These are phyloP conservation scores for Botrytis pseudocinerea DNA, from an alignment of 2,329 filamentous ascomycete genomes.

Conservation along the genomic window DNA sequence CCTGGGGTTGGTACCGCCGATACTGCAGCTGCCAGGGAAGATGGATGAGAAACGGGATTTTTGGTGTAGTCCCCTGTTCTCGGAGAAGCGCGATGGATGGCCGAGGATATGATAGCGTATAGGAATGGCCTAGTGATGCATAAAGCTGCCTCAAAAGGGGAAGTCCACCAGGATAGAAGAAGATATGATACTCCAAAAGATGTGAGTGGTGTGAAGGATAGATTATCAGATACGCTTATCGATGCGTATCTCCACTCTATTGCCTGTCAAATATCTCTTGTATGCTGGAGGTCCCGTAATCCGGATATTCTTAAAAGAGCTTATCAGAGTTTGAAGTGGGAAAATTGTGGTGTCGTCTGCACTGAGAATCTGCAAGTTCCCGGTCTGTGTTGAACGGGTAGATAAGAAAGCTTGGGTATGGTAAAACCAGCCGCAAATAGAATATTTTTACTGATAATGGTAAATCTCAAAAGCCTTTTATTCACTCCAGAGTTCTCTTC, in stretches of 20 bases:
- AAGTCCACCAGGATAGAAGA: slow-evolving; percentile 12
- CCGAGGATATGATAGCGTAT: slow-evolving; percentile 19
- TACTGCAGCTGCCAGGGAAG: slow-evolving; percentile 32
- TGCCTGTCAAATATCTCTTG: slow-evolving; percentile 17
- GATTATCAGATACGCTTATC: slow-evolving; percentile 16
- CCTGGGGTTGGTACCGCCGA: slow-evolving; percentile 32
- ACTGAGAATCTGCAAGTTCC: slow-evolving; percentile 22
- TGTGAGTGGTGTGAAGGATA: slow-evolving; percentile 15
- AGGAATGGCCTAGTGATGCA: neutral
- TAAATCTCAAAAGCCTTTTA: neutral
- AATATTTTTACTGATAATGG: slow-evolving; percentile 12
- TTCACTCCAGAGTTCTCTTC: neutral
- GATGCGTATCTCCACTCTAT: slow-evolving; percentile 19
- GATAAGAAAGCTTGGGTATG: slow-evolving; percentile 24
- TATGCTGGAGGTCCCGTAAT: slow-evolving; percentile 16
- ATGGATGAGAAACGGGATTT: slow-evolving; percentile 27
- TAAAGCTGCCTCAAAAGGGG: slow-evolving; percentile 18
- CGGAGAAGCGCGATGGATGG: slow-evolving; percentile 35
- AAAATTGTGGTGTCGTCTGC: slow-evolving; percentile 24
- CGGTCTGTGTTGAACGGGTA: slow-evolving; percentile 18
- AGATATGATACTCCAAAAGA: slow-evolving; percentile 13
- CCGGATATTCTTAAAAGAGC: slow-evolving; percentile 14
- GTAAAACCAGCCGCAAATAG: slow-evolving; percentile 17
- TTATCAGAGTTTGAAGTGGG: slow-evolving; percentile 20
- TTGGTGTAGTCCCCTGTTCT: slow-evolving; percentile 30